Evolutionary conservation across 2,329 filamentous ascomycete genomes (phyloP).

Genomic region (Ceratocystis albifundus): DNA sequence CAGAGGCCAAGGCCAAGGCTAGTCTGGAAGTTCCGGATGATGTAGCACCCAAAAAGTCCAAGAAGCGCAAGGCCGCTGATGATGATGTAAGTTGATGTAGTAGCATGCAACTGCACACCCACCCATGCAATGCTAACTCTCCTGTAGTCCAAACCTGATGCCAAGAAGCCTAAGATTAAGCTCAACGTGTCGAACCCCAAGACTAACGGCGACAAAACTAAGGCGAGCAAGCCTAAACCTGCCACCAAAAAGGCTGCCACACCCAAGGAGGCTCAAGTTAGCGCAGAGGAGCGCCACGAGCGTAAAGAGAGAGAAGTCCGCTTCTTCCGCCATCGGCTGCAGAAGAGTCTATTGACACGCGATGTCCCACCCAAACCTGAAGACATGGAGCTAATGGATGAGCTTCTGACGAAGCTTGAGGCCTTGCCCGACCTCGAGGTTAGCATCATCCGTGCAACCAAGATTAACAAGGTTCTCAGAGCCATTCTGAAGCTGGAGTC

Average conservation of each 20-base stretch:
- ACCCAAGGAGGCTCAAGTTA: slow-evolving; percentile 47
- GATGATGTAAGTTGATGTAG: slow-evolving; percentile 47
- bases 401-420: slow-evolving; percentile 71
- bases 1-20: slow-evolving; percentile 32
- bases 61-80: slow-evolving; percentile 72
- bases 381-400: slow-evolving; percentile 68
- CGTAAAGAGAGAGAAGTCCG: slow-evolving; percentile 69
- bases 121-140: slow-evolving; percentile 4
- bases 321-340: slow-evolving; percentile 85
- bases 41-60: slow-evolving; percentile 53
- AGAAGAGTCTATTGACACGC: slow-evolving; percentile 80
- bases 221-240: slow-evolving; percentile 43
- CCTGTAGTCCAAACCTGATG: slow-evolving; percentile 35
- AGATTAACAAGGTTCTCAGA: slow-evolving; percentile 98
- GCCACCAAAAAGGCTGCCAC: slow-evolving; percentile 44
- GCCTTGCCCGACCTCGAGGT: slow-evolving; percentile 68
- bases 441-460: slow-evolving; percentile 77
- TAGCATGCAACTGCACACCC: slow-evolving; percentile 1
- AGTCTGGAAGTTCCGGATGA: slow-evolving; percentile 42
- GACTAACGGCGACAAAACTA: slow-evolving; percentile 35
- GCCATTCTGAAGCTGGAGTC: slow-evolving; percentile 76
- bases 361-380: slow-evolving; percentile 78
- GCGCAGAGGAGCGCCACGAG: slow-evolving; percentile 44
- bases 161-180: slow-evolving; percentile 59
- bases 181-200: slow-evolving; percentile 52